phyloP scores from a whole-genome alignment of 1,284 basidiomycete species.

The Ceratobasidium papillatum region DNA sequence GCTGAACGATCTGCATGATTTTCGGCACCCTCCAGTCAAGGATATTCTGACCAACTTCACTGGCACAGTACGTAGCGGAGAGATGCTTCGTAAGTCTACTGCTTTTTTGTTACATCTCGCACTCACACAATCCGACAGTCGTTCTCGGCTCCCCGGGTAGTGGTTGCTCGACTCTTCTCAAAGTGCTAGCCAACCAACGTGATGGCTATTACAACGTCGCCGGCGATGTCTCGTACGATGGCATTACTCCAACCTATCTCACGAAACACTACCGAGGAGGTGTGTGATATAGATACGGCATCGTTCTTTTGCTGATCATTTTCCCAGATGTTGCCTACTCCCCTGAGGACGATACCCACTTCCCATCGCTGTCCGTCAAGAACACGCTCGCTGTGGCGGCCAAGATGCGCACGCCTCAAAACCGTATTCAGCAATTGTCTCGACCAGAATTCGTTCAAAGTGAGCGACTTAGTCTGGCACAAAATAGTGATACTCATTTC shows the following conservation, averaged over 20 bases:
- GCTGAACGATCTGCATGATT: constrained; percentile 47
- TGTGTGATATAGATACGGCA: constrained; percentile 51
- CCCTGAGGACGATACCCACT: constrained; percentile 70
- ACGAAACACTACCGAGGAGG: constrained; percentile 69
- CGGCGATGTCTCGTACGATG: constrained; percentile 75
- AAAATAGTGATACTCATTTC: too few relatives aligned
- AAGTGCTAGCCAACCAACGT: constrained; percentile 73
- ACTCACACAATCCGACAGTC: constrained; percentile 52
- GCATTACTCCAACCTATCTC: constrained; percentile 65
- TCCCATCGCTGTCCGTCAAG: constrained; percentile 76
- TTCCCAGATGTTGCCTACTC: constrained; percentile 43
- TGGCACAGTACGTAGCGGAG: constrained; percentile 56
- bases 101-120: constrained; percentile 18
- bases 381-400: constrained; percentile 72
- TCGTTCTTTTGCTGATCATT: not conserved
- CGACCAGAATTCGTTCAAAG: constrained; percentile 56
- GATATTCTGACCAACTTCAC: constrained; percentile 59
- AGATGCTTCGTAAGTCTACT: constrained; percentile 63
- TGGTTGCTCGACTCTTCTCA: constrained; percentile 79
- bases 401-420: constrained; percentile 65
- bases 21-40: constrained; percentile 55
- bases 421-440: constrained; percentile 51
- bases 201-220: constrained; percentile 66
- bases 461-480: constrained; percentile 46
- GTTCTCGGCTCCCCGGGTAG: constrained; percentile 86